Evolutionary conservation across 129 eudicot species (phyloP).

Genomic region (Lonicera japonica): DNA sequence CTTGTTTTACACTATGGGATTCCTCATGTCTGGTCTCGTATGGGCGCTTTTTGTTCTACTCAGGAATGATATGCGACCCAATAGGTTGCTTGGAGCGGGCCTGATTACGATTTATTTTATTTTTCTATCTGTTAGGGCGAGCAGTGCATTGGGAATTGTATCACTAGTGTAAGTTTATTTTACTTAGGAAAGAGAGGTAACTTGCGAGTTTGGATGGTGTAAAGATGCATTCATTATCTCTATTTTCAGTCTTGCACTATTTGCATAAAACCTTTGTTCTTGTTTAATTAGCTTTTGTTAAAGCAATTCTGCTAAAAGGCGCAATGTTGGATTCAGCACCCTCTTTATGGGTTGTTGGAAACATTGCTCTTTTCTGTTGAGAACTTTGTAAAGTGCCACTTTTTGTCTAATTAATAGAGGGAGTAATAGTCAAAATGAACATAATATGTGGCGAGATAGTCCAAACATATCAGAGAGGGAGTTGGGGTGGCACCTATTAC

Average conservation of each 20-base stretch:
- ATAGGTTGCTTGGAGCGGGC: conserved; percentile 68
- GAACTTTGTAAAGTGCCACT: no score
- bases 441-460: no score
- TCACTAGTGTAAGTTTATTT: conserved; percentile 34
- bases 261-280: neutral
- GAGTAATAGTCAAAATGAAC: no score
- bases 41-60: conserved; percentile 74
- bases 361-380: no score
- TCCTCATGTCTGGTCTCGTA: conserved; percentile 54
- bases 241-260: neutral
- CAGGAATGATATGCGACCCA: conserved; percentile 77
- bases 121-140: conserved; percentile 52
- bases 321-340: no score
- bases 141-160: conserved; percentile 53
- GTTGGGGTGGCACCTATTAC: no score
- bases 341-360: no score
- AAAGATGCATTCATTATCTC: neutral
- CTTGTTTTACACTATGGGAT: conserved; percentile 69
- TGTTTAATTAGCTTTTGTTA: neutral
- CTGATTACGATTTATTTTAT: conserved; percentile 60
- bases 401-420: no score
- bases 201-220: neutral
- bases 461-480: no score
- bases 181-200: neutral
- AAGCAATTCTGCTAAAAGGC: no score